These are phyloP conservation scores for Nakazawaea wickerhamii DNA, from an alignment of 805 yeast genomes.

Conservation along the genomic window DNA sequence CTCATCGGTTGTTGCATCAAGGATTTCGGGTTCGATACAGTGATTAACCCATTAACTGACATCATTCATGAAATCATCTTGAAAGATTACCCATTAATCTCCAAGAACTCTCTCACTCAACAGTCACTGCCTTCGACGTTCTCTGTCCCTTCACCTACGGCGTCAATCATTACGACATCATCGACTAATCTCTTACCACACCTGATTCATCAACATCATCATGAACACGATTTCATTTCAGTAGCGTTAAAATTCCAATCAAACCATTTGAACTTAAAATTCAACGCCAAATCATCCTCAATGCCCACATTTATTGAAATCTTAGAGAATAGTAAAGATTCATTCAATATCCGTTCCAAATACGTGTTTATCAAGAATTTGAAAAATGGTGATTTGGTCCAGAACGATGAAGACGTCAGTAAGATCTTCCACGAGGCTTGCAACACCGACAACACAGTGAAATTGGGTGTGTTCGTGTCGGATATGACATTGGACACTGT, in stretches of 20 bases:
- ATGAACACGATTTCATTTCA: conserved; percentile 17
- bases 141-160: conserved; percentile 11
- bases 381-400: neutral
- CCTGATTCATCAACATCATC: conserved; percentile 2
- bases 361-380: conserved; percentile 5
- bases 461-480: conserved; percentile 5
- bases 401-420: conserved; percentile 8
- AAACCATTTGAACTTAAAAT: conserved; percentile 57
- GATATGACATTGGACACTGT: neutral
- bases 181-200: conserved; percentile 3
- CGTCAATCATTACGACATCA: conserved; percentile 2
- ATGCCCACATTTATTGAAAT: conserved; percentile 79
- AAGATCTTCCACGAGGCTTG: conserved; percentile 1
- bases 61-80: conserved; percentile 56
- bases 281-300: conserved; percentile 57
- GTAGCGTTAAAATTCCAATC: conserved; percentile 48
- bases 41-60: conserved; percentile 62
- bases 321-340: conserved; percentile 68
- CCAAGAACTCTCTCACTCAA: conserved; percentile 27
- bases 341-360: conserved; percentile 51
- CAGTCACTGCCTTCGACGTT: conserved; percentile 3
- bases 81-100: conserved; percentile 59
- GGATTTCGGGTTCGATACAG: conserved; percentile 75
- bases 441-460: neutral
- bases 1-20: conserved; percentile 65